Base-by-base conservation (phyloP, 202 grass and related monocot genomes). In the Carex sylvatica region DNA sequence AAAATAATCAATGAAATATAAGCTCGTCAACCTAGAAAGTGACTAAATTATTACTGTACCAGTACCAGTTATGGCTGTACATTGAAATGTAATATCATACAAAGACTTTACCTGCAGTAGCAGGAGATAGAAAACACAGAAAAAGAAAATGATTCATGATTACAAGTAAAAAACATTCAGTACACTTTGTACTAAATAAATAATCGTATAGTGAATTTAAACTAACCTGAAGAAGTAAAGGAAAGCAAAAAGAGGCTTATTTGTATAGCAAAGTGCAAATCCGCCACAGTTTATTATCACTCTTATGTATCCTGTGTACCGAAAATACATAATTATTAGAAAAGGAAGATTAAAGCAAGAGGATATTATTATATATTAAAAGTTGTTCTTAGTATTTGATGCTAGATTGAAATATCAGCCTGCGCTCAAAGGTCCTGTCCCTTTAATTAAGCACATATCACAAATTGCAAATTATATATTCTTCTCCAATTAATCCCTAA, bases 271-370 rank as follows among this genome's bases (percentile, higher is more conserved):
- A 65, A 90, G 63, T 63, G 86, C 86, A 91, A 98, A 98, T 79
- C 92, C 95, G 73, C 91, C 80, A 79, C 85, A 88, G 83, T 98
- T 98, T 83, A 98, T 87, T 65, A 98, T 90, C 66, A 98, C 86
- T 83, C 95, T 95, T 61, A 95, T 84, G 84, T 98, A 98, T 36
- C 91, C 95, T 95, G 84, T 22, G 82, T 5, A 54, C 60, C n/a
- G 86, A 65, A 58, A 84, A 74, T 80, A 74, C 14, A 71, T 28
- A n/a, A 56, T 33, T 7, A 68, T 61, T 71, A 66, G 83, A 30
- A 79, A 5, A 44, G 9, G 30, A 55, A 83, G 54, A 56, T 69
- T 8, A 68, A 0, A 79, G n/a, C 8, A 59, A 58, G 28, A 77
- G 15, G 33, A 40, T 68, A 31, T 35, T 49, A 55, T 26, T 26